phyloP scores from a whole-genome alignment of 2,329 filamentous ascomycete species.

The Dendrostoma leiphaemia region DNA sequence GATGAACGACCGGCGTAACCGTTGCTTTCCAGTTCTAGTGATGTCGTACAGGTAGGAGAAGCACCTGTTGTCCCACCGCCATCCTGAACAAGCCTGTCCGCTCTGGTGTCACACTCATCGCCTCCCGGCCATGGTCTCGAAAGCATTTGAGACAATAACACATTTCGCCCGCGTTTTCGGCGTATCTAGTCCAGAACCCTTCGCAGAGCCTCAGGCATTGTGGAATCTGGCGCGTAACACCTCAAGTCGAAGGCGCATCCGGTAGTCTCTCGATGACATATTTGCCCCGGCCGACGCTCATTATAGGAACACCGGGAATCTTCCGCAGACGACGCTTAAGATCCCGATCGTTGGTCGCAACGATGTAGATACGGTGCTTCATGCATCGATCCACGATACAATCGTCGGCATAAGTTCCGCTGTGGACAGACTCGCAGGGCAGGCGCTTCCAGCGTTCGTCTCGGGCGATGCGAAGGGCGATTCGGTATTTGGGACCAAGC shows the following conservation, averaged over 20 bases:
- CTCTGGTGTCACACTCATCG: too few species aligned
- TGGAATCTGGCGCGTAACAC: neutral
- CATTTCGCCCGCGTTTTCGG: neutral
- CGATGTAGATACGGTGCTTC: constrained; percentile 75
- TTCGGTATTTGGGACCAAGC: constrained; percentile 81
- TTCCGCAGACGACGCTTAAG: constrained; percentile 82
- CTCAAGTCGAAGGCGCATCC: constrained; percentile 69
- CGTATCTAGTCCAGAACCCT: neutral
- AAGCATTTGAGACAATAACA: too few species aligned
- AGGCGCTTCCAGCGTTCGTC: constrained; percentile 87
- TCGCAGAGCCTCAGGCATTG: too few species aligned
- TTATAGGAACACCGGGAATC: constrained; percentile 62
- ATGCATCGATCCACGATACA: constrained; percentile 67
- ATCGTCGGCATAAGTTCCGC: constrained; percentile 73
- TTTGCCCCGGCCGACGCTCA: constrained; percentile 84
- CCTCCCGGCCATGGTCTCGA: too few species aligned
- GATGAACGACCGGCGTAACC: too few species aligned
- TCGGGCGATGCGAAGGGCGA: constrained; percentile 80
- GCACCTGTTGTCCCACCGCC: too few species aligned
- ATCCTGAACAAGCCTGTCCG: too few species aligned
- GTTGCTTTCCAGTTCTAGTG: too few species aligned
- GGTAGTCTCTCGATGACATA: constrained; percentile 93
- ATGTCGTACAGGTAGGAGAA: too few species aligned
- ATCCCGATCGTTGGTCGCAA: constrained; percentile 73
- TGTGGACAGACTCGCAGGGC: constrained; percentile 73